These are phyloP conservation scores for Boletus reticuloceps DNA, from an alignment of 768 basidiomycete genomes.

Conservation along the genomic window DNA sequence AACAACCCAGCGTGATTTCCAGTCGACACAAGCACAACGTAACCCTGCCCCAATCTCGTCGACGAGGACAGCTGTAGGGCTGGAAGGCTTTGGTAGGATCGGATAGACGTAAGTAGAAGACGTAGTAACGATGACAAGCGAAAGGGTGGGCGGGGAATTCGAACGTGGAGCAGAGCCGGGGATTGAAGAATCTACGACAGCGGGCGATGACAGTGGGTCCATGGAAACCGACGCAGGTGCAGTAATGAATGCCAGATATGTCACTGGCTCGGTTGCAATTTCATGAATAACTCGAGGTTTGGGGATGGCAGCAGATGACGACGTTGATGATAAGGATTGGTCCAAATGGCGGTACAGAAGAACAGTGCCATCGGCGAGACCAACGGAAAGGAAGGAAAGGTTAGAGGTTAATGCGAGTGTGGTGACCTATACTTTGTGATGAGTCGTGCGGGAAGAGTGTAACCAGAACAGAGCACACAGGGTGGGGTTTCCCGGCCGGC, in stretches of 20 bases:
- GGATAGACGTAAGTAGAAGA: slow-evolving; percentile 77
- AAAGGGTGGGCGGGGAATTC: slow-evolving; percentile 40
- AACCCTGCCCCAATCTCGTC: slow-evolving; percentile 86
- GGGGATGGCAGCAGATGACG: slow-evolving; percentile 71
- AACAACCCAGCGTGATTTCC: slow-evolving; percentile 68
- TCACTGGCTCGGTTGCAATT: slow-evolving; percentile 83
- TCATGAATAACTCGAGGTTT: slow-evolving; percentile 86
- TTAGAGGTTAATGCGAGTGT: slow-evolving; percentile 75
- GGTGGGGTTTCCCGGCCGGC: slow-evolving; percentile 73
- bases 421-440: slow-evolving; percentile 50
- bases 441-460: neutral
- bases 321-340: slow-evolving; percentile 74
- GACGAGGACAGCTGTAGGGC: slow-evolving; percentile 62
- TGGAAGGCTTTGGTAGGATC: slow-evolving; percentile 67
- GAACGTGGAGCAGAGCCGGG: neutral
- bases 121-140: slow-evolving; percentile 87
- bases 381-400: slow-evolving; percentile 84
- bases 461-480: slow-evolving; percentile 41
- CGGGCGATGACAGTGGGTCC: slow-evolving; percentile 17
- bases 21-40: slow-evolving; percentile 83
- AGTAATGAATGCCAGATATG: slow-evolving; percentile 82
- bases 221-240: slow-evolving; percentile 21
- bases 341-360: slow-evolving; percentile 88
- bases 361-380: slow-evolving; percentile 93
- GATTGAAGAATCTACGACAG: slow-evolving; percentile 18